phyloP scores from a whole-genome alignment of 164 flowering plant genomes.

The Magnolia officinalis region DNA sequence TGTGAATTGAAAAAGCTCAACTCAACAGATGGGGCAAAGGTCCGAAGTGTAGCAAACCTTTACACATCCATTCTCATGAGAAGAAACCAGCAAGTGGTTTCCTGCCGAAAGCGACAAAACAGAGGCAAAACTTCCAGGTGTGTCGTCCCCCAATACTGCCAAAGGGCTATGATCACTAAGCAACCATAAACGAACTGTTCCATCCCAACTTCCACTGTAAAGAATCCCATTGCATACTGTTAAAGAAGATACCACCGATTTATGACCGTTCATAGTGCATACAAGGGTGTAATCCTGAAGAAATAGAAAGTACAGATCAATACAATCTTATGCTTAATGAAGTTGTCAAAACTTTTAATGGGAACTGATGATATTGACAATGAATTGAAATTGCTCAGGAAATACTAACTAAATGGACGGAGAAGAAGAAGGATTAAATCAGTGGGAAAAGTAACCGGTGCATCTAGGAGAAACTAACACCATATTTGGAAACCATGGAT shows the following conservation, averaged over 20 bases:
- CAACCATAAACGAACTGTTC: slow-evolving; percentile 84
- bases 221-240: slow-evolving; percentile 62
- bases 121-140: slow-evolving; percentile 43
- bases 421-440: background rate
- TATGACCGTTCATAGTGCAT: slow-evolving; percentile 83
- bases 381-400: background rate
- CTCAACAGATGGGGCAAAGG: background rate
- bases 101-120: slow-evolving; percentile 58
- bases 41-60: slow-evolving; percentile 41
- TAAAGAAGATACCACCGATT: slow-evolving; percentile 74
- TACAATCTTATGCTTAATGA: background rate
- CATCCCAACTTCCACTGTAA: slow-evolving; percentile 99
- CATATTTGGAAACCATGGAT: no score
- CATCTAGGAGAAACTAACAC: background rate
- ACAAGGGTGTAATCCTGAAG: slow-evolving; percentile 64
- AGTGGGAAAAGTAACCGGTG: background rate
- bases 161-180: slow-evolving; percentile 75
- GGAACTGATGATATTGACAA: background rate
- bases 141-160: slow-evolving; percentile 69
- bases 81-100: slow-evolving; percentile 45
- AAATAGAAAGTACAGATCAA: background rate
- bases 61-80: slow-evolving; percentile 68
- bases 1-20: background rate
- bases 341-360: background rate
- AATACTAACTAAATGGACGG: background rate